Conservation (phyloP, 495 filamentous ascomycete species). For the Baudoinia panamericana region DNA sequence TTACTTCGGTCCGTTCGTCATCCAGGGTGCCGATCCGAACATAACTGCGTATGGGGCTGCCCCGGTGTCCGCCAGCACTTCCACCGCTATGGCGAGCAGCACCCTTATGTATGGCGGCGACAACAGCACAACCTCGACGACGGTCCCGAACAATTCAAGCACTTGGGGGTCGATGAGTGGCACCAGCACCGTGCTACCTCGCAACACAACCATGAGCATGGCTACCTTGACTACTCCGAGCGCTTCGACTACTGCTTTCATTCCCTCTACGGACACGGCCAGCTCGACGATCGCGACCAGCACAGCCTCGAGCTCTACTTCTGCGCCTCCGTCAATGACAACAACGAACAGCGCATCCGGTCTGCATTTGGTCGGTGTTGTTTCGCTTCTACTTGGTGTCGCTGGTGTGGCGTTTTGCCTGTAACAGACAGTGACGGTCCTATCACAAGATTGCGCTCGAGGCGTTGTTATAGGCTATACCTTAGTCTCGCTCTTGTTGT, state of each 20-base stretch:
- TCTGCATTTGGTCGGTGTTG: slow-evolving; percentile 18
- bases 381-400: slow-evolving; percentile 28
- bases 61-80: slow-evolving; percentile 5
- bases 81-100: slow-evolving; percentile 5
- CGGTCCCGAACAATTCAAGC: background rate
- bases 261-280: slow-evolving; percentile 1
- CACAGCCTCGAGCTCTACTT: slow-evolving; percentile 3
- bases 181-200: slow-evolving; percentile 13
- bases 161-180: slow-evolving; percentile 7
- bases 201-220: slow-evolving; percentile 22
- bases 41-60: too few species aligned
- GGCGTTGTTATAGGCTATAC: too few species aligned
- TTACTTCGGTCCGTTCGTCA: slow-evolving; percentile 26
- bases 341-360: slow-evolving; percentile 11
- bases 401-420: slow-evolving; percentile 30
- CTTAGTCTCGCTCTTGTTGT: too few species aligned
- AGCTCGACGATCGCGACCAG: slow-evolving; percentile 1
- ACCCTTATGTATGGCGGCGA: slow-evolving; percentile 8
- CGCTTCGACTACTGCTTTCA: slow-evolving; percentile 2
- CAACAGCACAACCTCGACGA: slow-evolving; percentile 9
- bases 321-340: slow-evolving; percentile 14
- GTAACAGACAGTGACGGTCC: too few species aligned
- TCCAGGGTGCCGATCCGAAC: slow-evolving; percentile 23
- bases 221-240: slow-evolving; percentile 7
- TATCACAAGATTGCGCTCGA: too few species aligned